A percentile compares a stretch with the other conserved stretches of the same genome.
Conservation (phyloP, 352 stramenopile species). For the Globisporangium rhizosaccharum region DNA sequence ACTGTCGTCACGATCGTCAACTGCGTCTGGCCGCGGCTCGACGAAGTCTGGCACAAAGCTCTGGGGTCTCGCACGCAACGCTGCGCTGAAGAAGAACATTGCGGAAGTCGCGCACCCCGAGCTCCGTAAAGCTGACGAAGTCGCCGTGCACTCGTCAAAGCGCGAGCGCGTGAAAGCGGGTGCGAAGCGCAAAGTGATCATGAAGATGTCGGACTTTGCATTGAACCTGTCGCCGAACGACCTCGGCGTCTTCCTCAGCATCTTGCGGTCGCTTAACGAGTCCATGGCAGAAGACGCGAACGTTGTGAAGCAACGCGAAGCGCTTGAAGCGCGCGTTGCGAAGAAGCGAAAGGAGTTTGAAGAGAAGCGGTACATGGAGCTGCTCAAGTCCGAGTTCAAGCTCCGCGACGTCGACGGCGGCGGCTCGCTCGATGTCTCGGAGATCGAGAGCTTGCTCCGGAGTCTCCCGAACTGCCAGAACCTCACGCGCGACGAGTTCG, state of each 20-base stretch:
- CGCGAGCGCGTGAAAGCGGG: conserved; percentile 46
- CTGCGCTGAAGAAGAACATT: conserved; percentile 49
- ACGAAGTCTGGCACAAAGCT: conserved; percentile 38
- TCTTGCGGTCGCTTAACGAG: conserved; percentile 56
- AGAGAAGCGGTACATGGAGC: conserved; percentile 65
- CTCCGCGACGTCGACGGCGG: conserved; percentile 66
- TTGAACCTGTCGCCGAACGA: conserved; percentile 80
- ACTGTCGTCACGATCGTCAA: conserved; percentile 6
- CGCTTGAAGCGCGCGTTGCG: conserved; percentile 37
- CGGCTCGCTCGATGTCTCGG: conserved; percentile 59
- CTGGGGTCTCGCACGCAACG: conserved; percentile 54
- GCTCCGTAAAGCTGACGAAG: conserved; percentile 29
- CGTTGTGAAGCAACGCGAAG: conserved; percentile 51
- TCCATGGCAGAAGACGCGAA: conserved; percentile 64
- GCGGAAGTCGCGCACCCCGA: conserved; percentile 54
- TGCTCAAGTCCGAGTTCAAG: conserved; percentile 71
- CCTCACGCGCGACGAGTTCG: conserved; percentile 72
- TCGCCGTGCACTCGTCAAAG: conserved; percentile 15
- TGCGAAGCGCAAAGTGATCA: conserved; percentile 54
- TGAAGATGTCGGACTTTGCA: conserved; percentile 83
- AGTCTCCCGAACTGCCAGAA: conserved; percentile 64
- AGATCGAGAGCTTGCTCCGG: conserved; percentile 61
- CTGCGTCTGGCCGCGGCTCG: conserved; percentile 4
- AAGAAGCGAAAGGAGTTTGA: conserved; percentile 44
- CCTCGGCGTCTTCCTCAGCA: conserved; percentile 75